Conservation (phyloP, 179 eudicot genomes). For the Silene coronaria region DNA sequence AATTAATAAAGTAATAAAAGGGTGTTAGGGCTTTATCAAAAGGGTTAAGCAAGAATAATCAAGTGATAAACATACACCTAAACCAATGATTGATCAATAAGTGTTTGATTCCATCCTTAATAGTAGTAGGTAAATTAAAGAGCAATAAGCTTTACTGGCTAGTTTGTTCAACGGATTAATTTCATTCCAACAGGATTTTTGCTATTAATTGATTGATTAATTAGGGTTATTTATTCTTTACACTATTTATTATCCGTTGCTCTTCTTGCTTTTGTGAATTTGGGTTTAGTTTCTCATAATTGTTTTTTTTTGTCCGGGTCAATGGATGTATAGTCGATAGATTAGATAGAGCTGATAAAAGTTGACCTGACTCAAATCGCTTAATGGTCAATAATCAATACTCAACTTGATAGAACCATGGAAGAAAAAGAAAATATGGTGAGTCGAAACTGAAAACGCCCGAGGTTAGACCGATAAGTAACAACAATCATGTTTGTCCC, state of each 20-base stretch:
- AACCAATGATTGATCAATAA: conserved; percentile 22
- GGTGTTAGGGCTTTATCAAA: conserved; percentile 31
- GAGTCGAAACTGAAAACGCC: too few relatives aligned
- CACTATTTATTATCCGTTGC: conserved; percentile 9
- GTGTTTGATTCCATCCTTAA: not conserved
- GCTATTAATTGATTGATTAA: not conserved
- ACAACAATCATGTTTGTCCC: too few relatives aligned
- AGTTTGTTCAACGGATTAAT: not conserved
- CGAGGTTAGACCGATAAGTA: too few relatives aligned
- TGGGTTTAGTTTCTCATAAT: not conserved
- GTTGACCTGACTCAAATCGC: too few relatives aligned
- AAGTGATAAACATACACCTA: not conserved
- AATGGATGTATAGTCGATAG: not conserved
- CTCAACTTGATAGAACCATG: too few relatives aligned
- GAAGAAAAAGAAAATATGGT: too few relatives aligned
- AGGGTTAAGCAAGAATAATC: conserved; percentile 39
- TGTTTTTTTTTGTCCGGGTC: not conserved
- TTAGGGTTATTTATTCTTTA: not conserved
- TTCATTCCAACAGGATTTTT: not conserved
- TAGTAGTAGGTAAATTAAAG: conserved; percentile 18
- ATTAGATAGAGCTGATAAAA: too few relatives aligned
- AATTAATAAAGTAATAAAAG: conserved; percentile 17
- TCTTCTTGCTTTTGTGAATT: not conserved
- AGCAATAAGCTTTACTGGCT: not conserved
- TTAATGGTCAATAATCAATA: too few relatives aligned